A percentile compares a stretch with the other conserved stretches of the same genome.
phyloP scores from a whole-genome alignment of 2,329 filamentous ascomycete genomes.

The Phoma sp. region DNA sequence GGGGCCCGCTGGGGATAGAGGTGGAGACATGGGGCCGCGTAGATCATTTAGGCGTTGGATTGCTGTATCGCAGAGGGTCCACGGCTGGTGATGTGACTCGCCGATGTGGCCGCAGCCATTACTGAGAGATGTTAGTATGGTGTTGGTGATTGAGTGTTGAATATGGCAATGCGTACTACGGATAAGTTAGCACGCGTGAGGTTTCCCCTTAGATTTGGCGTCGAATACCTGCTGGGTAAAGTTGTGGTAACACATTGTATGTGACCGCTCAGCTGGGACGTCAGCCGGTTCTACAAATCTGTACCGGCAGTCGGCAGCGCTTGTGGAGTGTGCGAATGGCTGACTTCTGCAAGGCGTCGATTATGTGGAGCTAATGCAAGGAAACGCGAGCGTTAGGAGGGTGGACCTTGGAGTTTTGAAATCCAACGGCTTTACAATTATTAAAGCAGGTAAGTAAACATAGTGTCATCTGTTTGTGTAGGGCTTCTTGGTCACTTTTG shows the following conservation, averaged over 20 bases:
- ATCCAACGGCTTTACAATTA: constrained; percentile 1
- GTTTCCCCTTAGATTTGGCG: not conserved
- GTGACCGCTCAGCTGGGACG: not conserved
- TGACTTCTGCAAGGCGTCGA: not conserved
- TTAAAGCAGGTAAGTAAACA: constrained; percentile 7
- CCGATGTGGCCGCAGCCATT: constrained; percentile 45
- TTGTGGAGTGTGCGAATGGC: not conserved
- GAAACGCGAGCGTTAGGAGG: not conserved
- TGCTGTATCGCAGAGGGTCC: constrained; percentile 38
- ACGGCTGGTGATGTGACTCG: constrained; percentile 31
- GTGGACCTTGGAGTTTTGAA: not conserved
- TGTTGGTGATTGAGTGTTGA: not conserved
- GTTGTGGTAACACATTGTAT: constrained; percentile 41
- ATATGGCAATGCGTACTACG: not conserved
- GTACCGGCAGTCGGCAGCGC: not conserved
- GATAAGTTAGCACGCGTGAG: not conserved
- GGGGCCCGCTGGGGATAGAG: constrained; percentile 24
- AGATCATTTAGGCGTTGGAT: constrained; percentile 28
- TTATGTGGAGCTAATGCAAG: constrained; percentile 4
- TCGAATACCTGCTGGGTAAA: constrained; percentile 35
- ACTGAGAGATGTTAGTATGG: not conserved
- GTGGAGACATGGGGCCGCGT: constrained; percentile 39
- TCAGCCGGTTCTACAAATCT: not conserved
- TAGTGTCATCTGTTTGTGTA: not conserved
- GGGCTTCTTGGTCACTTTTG: not conserved